A percentile compares a stretch with the other conserved stretches of the same genome.
phyloP scores from a whole-genome alignment of 768 basidiomycete species.

The Boletus fagicola region DNA sequence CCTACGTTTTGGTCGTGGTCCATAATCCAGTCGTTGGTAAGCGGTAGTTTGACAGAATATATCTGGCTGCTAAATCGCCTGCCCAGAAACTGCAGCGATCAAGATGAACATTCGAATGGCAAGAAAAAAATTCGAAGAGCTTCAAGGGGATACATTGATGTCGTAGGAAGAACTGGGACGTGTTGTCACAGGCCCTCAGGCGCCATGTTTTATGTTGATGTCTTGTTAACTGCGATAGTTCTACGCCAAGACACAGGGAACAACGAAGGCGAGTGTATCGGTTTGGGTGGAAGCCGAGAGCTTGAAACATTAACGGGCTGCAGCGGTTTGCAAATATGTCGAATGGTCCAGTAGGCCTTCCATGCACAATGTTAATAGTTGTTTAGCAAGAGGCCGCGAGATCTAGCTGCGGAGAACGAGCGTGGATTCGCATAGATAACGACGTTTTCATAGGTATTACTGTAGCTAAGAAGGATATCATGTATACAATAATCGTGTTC shows the following conservation, averaged over 20 bases:
- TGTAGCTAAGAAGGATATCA: slow-evolving; percentile 13
- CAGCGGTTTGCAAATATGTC: background rate
- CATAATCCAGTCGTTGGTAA: slow-evolving; percentile 86
- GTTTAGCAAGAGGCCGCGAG: background rate
- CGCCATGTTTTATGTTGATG: background rate
- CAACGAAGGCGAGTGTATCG: background rate
- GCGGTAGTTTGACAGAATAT: slow-evolving; percentile 17
- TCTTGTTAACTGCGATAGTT: background rate
- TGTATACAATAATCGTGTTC: background rate
- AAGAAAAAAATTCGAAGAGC: slow-evolving; percentile 83
- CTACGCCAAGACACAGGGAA: background rate
- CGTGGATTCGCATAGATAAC: background rate
- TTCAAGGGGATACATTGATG: slow-evolving; percentile 68
- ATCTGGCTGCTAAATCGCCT: background rate
- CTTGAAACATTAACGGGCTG: background rate
- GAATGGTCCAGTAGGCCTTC: background rate
- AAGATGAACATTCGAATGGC: slow-evolving; percentile 87
- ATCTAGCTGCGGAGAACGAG: background rate
- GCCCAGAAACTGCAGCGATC: slow-evolving; percentile 80
- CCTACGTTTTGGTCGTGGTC: slow-evolving; percentile 87
- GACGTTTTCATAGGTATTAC: slow-evolving; percentile 8
- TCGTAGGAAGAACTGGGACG: slow-evolving; percentile 16
- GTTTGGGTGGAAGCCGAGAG: background rate
- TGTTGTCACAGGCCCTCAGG: background rate
- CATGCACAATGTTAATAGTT: background rate